Evolutionary conservation across 768 basidiomycete species (phyloP).

Genomic region (Auricularia heimuer): DNA sequence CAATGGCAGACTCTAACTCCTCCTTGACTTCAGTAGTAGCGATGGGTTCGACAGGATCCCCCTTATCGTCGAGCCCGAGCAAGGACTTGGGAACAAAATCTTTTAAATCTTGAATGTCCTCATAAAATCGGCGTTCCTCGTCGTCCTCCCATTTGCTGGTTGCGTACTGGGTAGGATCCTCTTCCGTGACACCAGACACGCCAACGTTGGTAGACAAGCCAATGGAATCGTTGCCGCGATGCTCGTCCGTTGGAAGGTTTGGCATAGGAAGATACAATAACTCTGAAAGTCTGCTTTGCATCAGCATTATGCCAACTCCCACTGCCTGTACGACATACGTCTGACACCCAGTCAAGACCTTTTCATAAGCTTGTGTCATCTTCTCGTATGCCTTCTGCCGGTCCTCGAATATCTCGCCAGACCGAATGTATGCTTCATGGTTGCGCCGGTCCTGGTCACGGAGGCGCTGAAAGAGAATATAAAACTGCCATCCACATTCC

Average conservation of each 20-base stretch:
- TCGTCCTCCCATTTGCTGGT: constrained; percentile 98
- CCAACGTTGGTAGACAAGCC: constrained; percentile 48
- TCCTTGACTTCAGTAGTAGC: constrained; percentile 19
- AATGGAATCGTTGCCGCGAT: constrained; percentile 70
- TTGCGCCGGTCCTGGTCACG: constrained; percentile 96
- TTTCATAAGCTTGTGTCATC: constrained; percentile 95
- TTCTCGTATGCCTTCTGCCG: constrained; percentile 98
- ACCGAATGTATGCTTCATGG: constrained; percentile 98
- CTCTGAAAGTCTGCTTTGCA: constrained; percentile 67
- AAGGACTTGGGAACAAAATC: constrained; percentile 87
- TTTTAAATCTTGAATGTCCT: constrained; percentile 83
- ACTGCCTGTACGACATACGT: constrained; percentile 40
- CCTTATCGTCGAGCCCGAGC: constrained; percentile 51
- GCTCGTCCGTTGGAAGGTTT: constrained; percentile 63
- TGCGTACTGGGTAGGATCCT: constrained; percentile 28
- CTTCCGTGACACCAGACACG: constrained; percentile 50
- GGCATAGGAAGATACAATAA: constrained; percentile 79
- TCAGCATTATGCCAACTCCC: constrained; percentile 9
- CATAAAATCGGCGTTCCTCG: constrained; percentile 88
- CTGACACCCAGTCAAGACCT: constrained; percentile 79
- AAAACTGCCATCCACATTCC: not conserved
- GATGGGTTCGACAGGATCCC: constrained; percentile 7
- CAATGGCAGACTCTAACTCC: not conserved
- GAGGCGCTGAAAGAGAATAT: constrained; percentile 47
- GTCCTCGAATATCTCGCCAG: constrained; percentile 98